These are phyloP conservation scores for Cutaneotrichosporon arboriforme DNA, from an alignment of 1,284 basidiomycete species.

Conservation along the genomic window DNA sequence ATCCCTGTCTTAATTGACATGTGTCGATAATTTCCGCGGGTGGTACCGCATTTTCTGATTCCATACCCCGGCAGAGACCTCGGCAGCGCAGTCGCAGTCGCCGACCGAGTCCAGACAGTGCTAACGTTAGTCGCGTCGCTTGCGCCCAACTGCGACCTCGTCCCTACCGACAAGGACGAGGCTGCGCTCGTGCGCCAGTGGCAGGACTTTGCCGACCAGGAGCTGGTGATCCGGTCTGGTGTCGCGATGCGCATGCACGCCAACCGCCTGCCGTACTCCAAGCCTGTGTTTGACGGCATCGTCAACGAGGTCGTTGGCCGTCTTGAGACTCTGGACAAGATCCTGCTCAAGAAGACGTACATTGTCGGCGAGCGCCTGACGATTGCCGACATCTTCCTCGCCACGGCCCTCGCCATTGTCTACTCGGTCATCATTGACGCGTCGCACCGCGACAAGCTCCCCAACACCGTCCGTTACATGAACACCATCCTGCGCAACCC, in stretches of 20 bases:
- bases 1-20: slow-evolving; percentile 60
- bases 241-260: slow-evolving; percentile 51
- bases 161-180: slow-evolving; percentile 57
- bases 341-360: slow-evolving; percentile 77
- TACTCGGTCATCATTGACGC: slow-evolving; percentile 58
- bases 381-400: slow-evolving; percentile 77
- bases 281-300: slow-evolving; percentile 51
- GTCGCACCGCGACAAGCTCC: slow-evolving; percentile 59
- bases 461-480: slow-evolving; percentile 74
- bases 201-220: slow-evolving; percentile 59
- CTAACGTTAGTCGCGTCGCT: slow-evolving; percentile 60
- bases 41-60: slow-evolving; percentile 50
- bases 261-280: slow-evolving; percentile 55
- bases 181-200: slow-evolving; percentile 64
- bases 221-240: slow-evolving; percentile 46
- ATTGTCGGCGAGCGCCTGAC: slow-evolving; percentile 91
- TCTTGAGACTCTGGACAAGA: slow-evolving; percentile 58
- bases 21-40: slow-evolving; percentile 58
- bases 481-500: slow-evolving; percentile 76
- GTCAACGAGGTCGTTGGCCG: slow-evolving; percentile 28
- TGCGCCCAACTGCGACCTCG: slow-evolving; percentile 62
- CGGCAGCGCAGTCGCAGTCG: background rate
- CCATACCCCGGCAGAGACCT: background rate
- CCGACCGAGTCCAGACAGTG: background rate
- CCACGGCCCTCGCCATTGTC: slow-evolving; percentile 55